Evolutionary conservation across 1,139 yeast species (phyloP).

Genomic region (Hemisphaericaspora xylanilytica): DNA sequence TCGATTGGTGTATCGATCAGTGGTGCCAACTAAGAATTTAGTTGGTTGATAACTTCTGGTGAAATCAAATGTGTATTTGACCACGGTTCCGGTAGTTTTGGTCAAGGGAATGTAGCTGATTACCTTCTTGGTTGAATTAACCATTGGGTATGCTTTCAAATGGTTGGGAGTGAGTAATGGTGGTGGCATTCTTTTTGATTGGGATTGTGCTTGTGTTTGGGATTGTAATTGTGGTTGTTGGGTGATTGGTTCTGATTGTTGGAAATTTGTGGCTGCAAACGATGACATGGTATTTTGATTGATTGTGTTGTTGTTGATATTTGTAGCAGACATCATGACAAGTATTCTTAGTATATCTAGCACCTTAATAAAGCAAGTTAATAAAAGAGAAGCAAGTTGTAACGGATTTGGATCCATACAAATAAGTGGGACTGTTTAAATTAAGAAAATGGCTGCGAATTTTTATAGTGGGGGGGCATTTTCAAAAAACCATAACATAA

Average conservation of each 20-base stretch:
- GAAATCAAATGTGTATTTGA: constrained; percentile 17
- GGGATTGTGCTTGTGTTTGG: too few species aligned
- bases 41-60: constrained; percentile 26
- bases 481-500: too few species aligned
- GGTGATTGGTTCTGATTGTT: too few species aligned
- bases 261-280: too few species aligned
- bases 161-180: constrained; percentile 16
- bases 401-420: constrained; percentile 13
- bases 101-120: constrained; percentile 22
- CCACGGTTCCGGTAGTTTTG: constrained; percentile 13
- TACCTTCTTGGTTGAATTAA: constrained; percentile 19
- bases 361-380: constrained; percentile 14
- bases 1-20: constrained; percentile 32
- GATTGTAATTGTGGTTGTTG: neutral
- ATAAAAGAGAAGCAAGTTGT: constrained; percentile 13
- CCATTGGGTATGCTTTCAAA: constrained; percentile 26
- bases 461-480: too few species aligned
- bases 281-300: constrained; percentile 4
- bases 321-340: constrained; percentile 10
- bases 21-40: constrained; percentile 23
- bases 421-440: neutral
- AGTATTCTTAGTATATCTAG: constrained; percentile 14
- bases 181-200: constrained; percentile 10
- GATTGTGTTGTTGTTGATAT: constrained; percentile 1
- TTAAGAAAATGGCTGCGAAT: constrained; percentile 4